Evolutionary conservation across 164 flowering plant species (phyloP).

Genomic region (Protea cynaroides): DNA sequence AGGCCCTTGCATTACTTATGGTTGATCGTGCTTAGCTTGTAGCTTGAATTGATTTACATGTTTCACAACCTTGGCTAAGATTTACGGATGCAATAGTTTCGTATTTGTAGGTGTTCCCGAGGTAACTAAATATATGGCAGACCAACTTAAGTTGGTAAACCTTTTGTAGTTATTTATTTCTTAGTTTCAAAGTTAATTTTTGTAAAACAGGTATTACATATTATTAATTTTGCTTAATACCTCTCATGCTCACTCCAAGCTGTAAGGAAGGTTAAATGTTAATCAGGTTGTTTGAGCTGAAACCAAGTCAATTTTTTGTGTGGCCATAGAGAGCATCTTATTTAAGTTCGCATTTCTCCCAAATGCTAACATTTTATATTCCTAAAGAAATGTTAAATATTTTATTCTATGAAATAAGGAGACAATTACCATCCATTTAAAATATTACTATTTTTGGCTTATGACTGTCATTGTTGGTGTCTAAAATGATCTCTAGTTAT

Average conservation of each 20-base stretch:
- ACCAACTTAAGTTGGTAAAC: not conserved
- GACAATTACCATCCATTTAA: too few relatives aligned
- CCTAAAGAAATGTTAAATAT: not conserved
- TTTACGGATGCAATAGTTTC: not conserved
- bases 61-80: too few relatives aligned
- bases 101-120: not conserved
- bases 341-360: not conserved
- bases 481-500: too few relatives aligned
- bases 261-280: not conserved
- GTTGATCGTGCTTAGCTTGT: too few relatives aligned
- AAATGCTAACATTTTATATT: not conserved
- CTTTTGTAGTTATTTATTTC: not conserved
- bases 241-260: not conserved
- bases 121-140: not conserved
- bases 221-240: not conserved
- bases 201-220: too few relatives aligned
- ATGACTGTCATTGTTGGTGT: too few relatives aligned
- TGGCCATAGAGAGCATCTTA: not conserved
- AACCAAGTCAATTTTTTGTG: not conserved
- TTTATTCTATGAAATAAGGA: conserved; percentile 3
- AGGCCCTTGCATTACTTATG: too few relatives aligned
- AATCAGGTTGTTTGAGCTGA: not conserved
- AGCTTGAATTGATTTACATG: too few relatives aligned
- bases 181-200: not conserved
- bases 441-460: too few relatives aligned